Evolutionary conservation across 345 rosid genomes (phyloP).

Genomic region (Aquilaria sinensis): DNA sequence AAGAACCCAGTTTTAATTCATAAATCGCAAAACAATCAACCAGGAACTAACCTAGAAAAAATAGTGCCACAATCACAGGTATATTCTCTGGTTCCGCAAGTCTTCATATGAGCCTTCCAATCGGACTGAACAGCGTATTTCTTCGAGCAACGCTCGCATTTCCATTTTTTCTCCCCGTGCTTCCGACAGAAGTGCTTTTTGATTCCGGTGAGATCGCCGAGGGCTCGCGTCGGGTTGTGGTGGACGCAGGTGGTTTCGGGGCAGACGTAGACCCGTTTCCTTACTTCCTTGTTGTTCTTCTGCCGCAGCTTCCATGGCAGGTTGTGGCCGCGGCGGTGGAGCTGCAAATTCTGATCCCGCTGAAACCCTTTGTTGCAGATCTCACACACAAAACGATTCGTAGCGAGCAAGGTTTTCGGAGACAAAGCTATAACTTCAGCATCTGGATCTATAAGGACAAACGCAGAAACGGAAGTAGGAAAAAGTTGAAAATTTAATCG

Average conservation of each 20-base stretch:
- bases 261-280: slow-evolving; percentile 69
- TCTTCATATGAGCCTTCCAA: slow-evolving; percentile 83
- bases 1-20: neutral
- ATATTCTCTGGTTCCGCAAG: slow-evolving; percentile 72
- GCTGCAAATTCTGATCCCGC: slow-evolving; percentile 76
- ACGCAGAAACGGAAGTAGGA: neutral
- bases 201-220: slow-evolving; percentile 83
- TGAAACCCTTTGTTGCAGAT: slow-evolving; percentile 80
- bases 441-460: slow-evolving; percentile 50
- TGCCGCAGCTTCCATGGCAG: slow-evolving; percentile 77
- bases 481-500: neutral
- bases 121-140: slow-evolving; percentile 80
- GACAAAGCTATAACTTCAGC: slow-evolving; percentile 70
- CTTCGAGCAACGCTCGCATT: slow-evolving; percentile 75
- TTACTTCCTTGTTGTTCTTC: slow-evolving; percentile 40
- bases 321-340: slow-evolving; percentile 77
- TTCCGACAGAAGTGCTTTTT: slow-evolving; percentile 75
- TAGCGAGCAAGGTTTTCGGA: slow-evolving; percentile 52
- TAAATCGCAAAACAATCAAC: neutral
- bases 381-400: slow-evolving; percentile 72
- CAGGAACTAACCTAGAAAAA: slow-evolving; percentile 48
- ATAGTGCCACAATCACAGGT: slow-evolving; percentile 74
- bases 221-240: slow-evolving; percentile 61
- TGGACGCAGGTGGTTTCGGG: slow-evolving; percentile 69
- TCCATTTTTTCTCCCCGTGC: slow-evolving; percentile 82